Evolutionary conservation across 345 rosid species (phyloP), one percentile per base, ranked within the genome.

Genomic region (Bruguiera sexangula): DNA sequence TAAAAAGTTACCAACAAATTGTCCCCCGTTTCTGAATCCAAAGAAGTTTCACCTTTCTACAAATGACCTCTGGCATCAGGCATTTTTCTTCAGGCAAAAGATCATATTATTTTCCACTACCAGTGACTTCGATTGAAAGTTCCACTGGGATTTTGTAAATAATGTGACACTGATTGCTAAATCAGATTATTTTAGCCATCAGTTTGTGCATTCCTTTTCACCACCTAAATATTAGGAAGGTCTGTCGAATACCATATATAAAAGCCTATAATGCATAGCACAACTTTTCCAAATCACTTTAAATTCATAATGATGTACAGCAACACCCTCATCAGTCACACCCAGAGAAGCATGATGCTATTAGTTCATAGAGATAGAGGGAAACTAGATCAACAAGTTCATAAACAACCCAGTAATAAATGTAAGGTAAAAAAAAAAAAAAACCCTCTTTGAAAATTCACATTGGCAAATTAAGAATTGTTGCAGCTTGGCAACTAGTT

Each of bases 331-430:
- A 43, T 43, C 15, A 43, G 3, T 26, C 24, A 18, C 11, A 54
- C 22, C 50, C 34, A 6, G 29, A 65, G 30, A 10, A 66, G 32
- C 61, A 53, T 6, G 6, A 53, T 32, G 24, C 60, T 32, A 20
- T 20, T n/a, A 66, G 37, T 60, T 32, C n/a, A 15, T 3, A 43
- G 5, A 43, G 1, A 43, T 15, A 13, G 50, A 43, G 6, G 16
- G 5, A 43, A 3, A 43, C 18, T 11, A 43, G 50, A 43, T 43
- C 50, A 43, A 43, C 50, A 20, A 30, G 54, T 21, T 46, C 55
- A 63, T 4, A 71, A 57, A 26, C 30, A 52, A 52, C 19, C 67
- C 16, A 63, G 55, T n/a, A 71, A 37, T 11, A 51, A 61, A 21
- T 31, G 46, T 9, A 57, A 13, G 58, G 26, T 32, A 1, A 34